Conservation (phyloP, 345 rosid genomes). For the Luvunga scandens region DNA sequence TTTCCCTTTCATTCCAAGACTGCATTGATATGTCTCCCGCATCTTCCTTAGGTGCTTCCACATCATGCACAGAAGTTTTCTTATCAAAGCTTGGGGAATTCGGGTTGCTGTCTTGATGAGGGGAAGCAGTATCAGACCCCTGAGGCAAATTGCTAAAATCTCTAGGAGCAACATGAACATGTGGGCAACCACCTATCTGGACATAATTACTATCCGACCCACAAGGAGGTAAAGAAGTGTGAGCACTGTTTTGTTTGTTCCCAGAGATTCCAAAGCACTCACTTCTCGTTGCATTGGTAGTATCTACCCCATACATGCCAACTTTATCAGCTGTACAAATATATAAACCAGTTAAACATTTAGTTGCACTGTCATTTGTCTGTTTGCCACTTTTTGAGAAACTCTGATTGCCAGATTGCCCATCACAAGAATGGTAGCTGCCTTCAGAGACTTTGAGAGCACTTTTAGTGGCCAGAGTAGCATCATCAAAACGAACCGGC, state of each 20-base stretch:
- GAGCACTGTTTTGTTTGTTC: slow-evolving; percentile 10
- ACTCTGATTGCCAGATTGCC: slow-evolving; percentile 30
- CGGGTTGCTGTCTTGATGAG: slow-evolving; percentile 33
- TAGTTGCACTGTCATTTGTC: slow-evolving; percentile 17
- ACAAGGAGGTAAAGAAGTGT: slow-evolving; percentile 23
- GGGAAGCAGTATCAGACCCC: slow-evolving; percentile 29
- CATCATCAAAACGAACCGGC: slow-evolving; percentile 24
- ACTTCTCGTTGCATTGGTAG: slow-evolving; percentile 19
- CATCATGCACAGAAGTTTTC: slow-evolving; percentile 1
- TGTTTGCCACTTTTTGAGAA: slow-evolving; percentile 31
- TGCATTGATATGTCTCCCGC: slow-evolving; percentile 21
- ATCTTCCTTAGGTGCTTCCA: slow-evolving; percentile 14
- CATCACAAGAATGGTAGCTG: slow-evolving; percentile 34
- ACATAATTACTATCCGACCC: slow-evolving; percentile 26
- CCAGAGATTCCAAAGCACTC: slow-evolving; percentile 19
- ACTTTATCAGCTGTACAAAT: slow-evolving; percentile 21
- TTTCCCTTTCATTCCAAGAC: slow-evolving; percentile 21
- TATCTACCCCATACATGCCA: slow-evolving; percentile 18
- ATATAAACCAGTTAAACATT: slow-evolving; percentile 25
- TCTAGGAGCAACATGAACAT: slow-evolving; percentile 23
- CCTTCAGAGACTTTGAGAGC: slow-evolving; percentile 40
- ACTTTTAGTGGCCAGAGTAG: slow-evolving; percentile 36
- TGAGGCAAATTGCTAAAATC: slow-evolving; percentile 21
- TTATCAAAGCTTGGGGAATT: slow-evolving; percentile 22
- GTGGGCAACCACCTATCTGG: slow-evolving; percentile 22